Evolutionary conservation across 2,329 filamentous ascomycete species (phyloP).

Genomic region (Knufia petricola): DNA sequence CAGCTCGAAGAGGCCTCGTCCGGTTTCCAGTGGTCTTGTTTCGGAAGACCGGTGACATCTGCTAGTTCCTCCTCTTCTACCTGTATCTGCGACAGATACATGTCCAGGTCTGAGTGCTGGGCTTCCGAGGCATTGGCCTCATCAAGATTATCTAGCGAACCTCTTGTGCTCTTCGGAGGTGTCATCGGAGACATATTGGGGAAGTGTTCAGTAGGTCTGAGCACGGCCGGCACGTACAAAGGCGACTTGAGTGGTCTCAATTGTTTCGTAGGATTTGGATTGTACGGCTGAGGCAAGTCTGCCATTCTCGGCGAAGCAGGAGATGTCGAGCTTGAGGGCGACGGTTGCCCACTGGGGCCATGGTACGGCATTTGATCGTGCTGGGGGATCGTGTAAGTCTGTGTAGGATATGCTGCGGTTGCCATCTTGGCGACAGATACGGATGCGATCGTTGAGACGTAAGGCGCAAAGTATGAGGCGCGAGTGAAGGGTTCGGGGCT

Average conservation of each 20-base stretch:
- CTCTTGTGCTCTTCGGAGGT: conserved; percentile 45
- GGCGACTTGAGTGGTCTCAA: conserved; percentile 51
- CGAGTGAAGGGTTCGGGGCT: neutral
- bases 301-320: conserved; percentile 41
- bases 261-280: conserved; percentile 41
- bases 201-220: conserved; percentile 51
- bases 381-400: conserved; percentile 21
- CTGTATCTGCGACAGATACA: conserved; percentile 37
- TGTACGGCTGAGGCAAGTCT: conserved; percentile 26
- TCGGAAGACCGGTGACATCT: conserved; percentile 49
- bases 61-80: conserved; percentile 44
- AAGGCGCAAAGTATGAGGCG: neutral
- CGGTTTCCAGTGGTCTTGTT: conserved; percentile 58
- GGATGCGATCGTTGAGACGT: no score
- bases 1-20: conserved; percentile 49
- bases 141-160: conserved; percentile 41
- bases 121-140: conserved; percentile 14
- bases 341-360: conserved; percentile 28
- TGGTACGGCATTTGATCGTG: conserved; percentile 27
- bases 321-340: conserved; percentile 40
- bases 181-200: conserved; percentile 36
- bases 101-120: conserved; percentile 18
- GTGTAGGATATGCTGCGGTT: conserved; percentile 17
- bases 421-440: conserved; percentile 12
- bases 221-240: conserved; percentile 53